Evolutionary conservation across 2,329 filamentous ascomycete genomes (phyloP).

Genomic region (Rosellinia necatrix): DNA sequence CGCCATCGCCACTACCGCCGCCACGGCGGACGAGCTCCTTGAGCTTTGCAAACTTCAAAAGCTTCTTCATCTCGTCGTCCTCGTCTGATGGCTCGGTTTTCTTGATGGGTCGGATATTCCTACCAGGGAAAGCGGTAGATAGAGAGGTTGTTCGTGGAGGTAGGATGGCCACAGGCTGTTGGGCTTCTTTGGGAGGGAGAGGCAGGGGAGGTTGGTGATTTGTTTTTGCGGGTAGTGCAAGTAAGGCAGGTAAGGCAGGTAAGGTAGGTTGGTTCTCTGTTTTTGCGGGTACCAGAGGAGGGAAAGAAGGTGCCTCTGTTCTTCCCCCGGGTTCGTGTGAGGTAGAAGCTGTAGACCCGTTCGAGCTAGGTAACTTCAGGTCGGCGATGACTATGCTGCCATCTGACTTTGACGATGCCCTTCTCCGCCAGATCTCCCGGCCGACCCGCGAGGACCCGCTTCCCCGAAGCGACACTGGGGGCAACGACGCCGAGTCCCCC

Average conservation of each 20-base stretch:
- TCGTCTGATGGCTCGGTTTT: conserved; percentile 26
- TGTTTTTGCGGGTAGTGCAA: conserved; percentile 22
- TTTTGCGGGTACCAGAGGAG: conserved; percentile 30
- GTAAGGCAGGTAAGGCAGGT: no score
- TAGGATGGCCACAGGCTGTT: conserved; percentile 17
- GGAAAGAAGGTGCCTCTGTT: conserved; percentile 29
- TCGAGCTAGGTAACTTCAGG: conserved; percentile 53
- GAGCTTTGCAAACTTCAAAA: conserved; percentile 28
- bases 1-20: conserved; percentile 12
- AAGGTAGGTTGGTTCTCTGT: conserved; percentile 28
- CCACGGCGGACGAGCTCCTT: conserved; percentile 28
- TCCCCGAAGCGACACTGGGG: conserved; percentile 27
- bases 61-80: conserved; percentile 22
- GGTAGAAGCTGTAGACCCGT: conserved; percentile 52
- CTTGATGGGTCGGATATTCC: conserved; percentile 34
- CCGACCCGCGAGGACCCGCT: conserved; percentile 34
- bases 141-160: conserved; percentile 35
- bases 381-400: conserved; percentile 52
- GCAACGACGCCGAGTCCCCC: conserved; percentile 23
- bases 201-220: conserved; percentile 29
- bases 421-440: conserved; percentile 53
- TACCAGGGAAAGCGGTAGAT: conserved; percentile 33
- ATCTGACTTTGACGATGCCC: conserved; percentile 54
- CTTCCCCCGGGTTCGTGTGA: conserved; percentile 26
- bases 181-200: conserved; percentile 9